Conservation (phyloP, 208 protist species). For the Leishmania tropica region DNA sequence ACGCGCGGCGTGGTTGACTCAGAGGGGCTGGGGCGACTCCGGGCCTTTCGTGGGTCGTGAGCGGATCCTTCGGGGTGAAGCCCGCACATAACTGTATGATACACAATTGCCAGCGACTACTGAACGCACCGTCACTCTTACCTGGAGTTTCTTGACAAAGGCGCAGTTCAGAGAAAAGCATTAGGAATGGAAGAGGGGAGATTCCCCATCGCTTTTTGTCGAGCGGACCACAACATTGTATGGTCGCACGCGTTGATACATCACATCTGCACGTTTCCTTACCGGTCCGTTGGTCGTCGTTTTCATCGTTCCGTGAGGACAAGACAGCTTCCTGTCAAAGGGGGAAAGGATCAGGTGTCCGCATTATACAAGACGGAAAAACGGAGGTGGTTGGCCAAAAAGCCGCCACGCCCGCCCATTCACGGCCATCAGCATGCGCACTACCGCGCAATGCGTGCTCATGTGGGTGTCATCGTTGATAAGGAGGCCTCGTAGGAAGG, state of each 20-base stretch:
- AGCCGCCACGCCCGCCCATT: neutral
- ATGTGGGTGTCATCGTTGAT: neutral
- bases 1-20: neutral
- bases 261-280: neutral
- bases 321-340: neutral
- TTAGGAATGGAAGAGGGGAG: too few species aligned
- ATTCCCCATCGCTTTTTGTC: too few species aligned
- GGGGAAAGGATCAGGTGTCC: neutral
- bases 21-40: neutral
- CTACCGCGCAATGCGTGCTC: neutral
- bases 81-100: neutral
- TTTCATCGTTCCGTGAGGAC: neutral
- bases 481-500: neutral
- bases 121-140: neutral
- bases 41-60: neutral
- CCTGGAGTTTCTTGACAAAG: neutral
- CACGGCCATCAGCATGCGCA: neutral
- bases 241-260: neutral
- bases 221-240: neutral
- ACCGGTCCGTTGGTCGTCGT: neutral
- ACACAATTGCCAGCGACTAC: neutral
- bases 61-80: neutral
- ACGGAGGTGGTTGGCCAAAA: neutral
- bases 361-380: conserved; percentile 7
- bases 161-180: neutral